Evolutionary conservation across 495 filamentous ascomycete genomes (phyloP), one percentile per base, ranked within the genome.

Genomic region (Friedmanniomyces simplex): DNA sequence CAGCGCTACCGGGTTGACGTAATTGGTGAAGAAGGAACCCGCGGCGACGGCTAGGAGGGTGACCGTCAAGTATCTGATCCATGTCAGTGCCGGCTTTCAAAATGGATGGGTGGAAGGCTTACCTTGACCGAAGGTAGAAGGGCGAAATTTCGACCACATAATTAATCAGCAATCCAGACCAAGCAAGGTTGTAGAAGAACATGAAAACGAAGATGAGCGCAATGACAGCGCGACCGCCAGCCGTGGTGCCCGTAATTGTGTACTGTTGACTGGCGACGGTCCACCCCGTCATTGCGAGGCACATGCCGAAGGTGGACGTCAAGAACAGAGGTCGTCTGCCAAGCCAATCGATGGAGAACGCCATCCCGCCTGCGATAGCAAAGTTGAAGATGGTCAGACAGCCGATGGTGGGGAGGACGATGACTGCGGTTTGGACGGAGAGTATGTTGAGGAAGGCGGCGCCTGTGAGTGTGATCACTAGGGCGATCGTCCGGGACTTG

Each of bases 251-350:
- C 28, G 20, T 22, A 6, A 36, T 12, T 46, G 49, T 4, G 39
- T 55, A 55, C 22, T 43, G 52, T 20, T 42, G 36, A 25, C 20
- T 28, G 10, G 24, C 39, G 8, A 21, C 14, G n/a, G 77, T 82
- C 54, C 75, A 75, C 2, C 65, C 74, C 50, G 70, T 74, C 62
- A 68, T 75, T 63, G 64, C 74, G 55, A 76, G 66, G 12, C 77
- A 69, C 78, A 82, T 83, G 24, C 78, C 77, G 18, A 68, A 67
- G 0, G 73, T 74, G 37, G 77, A 74, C 30, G 69, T 68, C 2
- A 84, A 64, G 60, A 82, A 81, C 47, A 85, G 73, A 2, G 73
- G 75, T 7, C 82, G 74, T n/a, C 82, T 73, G 12, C 79, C 79
- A 41, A 82, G 75, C 21, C 74, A 71, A 62, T 76, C 72, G 57